Evolutionary conservation across 257 asterid species (phyloP).

Genomic region (Osmanthus fragrans): DNA sequence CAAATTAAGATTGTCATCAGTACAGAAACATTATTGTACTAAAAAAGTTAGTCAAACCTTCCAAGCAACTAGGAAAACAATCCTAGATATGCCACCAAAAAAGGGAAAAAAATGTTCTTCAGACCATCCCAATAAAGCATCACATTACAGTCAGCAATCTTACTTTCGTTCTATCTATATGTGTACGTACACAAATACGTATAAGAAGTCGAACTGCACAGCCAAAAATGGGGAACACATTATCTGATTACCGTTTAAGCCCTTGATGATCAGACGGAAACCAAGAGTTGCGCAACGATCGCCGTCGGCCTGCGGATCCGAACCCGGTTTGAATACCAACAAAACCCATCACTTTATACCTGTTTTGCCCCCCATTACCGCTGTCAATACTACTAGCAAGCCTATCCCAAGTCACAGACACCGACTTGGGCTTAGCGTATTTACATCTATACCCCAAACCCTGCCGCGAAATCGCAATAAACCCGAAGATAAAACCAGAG

Average conservation of each 20-base stretch:
- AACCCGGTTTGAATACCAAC: slow-evolving; percentile 97
- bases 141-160: neutral
- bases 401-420: slow-evolving; percentile 79
- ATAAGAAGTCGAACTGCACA: neutral
- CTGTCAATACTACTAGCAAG: slow-evolving; percentile 27
- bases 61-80: neutral
- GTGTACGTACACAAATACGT: neutral
- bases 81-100: neutral
- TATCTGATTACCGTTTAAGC: slow-evolving; percentile 56
- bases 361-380: slow-evolving; percentile 46
- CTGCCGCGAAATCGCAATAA: slow-evolving; percentile 45
- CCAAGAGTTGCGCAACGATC: slow-evolving; percentile 81
- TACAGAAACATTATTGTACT: neutral
- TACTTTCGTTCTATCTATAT: neutral
- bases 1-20: neutral
- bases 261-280: slow-evolving; percentile 86
- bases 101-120: neutral
- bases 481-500: slow-evolving; percentile 55
- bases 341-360: slow-evolving; percentile 85
- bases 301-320: slow-evolving; percentile 75
- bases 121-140: neutral
- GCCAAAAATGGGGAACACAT: neutral
- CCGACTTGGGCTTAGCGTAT: slow-evolving; percentile 57
- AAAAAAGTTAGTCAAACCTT: neutral
- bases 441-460: slow-evolving; percentile 46